Evolutionary conservation across 2,329 filamentous ascomycete genomes (phyloP).

Genomic region (Didymella exigua): DNA sequence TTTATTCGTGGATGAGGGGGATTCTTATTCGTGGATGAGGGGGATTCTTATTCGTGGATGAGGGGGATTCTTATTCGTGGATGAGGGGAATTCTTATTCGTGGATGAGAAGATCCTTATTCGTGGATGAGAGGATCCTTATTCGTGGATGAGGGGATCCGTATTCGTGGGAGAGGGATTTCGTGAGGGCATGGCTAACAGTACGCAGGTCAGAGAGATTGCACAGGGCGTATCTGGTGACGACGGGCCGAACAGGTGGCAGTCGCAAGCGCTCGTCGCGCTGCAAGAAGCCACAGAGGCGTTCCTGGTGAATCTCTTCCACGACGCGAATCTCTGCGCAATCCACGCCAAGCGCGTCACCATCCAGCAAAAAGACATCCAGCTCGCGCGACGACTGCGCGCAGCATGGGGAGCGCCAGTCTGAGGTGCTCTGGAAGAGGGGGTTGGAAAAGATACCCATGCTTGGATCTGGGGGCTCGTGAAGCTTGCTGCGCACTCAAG

Average conservation of each 20-base stretch:
- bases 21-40: no score
- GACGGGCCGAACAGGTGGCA: constrained; percentile 78
- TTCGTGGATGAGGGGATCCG: no score
- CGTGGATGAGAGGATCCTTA: no score
- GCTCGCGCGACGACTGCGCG: constrained; percentile 91
- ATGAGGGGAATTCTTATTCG: no score
- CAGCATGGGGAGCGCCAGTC: constrained; percentile 60
- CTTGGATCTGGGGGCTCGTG: not conserved
- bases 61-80: no score
- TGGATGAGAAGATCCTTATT: no score
- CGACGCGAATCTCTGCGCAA: constrained; percentile 97
- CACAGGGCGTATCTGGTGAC: constrained; percentile 66
- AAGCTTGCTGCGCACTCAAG: not conserved
- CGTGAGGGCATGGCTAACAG: not conserved
- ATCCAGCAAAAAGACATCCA: constrained; percentile 99
- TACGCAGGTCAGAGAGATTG: constrained; percentile 66
- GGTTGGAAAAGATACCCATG: not conserved
- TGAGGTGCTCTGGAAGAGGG: constrained; percentile 4
- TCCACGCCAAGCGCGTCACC: constrained; percentile 99
- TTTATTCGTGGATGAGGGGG: no score
- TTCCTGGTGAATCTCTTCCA: constrained; percentile 98
- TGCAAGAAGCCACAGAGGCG: constrained; percentile 98
- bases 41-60: no score
- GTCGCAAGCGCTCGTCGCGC: constrained; percentile 93
- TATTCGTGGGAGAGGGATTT: no score